Base-by-base conservation (phyloP, 257 asterid species). In the Salvia hispanica region DNA sequence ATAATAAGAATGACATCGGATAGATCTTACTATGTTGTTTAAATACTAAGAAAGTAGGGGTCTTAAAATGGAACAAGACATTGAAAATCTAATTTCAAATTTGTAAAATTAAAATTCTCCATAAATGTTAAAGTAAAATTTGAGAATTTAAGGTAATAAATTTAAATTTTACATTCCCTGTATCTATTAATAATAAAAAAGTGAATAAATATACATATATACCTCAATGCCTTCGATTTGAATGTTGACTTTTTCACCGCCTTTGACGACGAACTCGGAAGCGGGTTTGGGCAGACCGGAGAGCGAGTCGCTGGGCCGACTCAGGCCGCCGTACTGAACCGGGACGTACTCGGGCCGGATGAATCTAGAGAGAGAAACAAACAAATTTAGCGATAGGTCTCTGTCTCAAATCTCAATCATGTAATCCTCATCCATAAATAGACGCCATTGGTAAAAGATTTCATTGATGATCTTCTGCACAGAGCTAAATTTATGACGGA, bases 151-250 rank as follows among this genome's bases (percentile, higher is more conserved):
- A 18, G 21, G 21, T 18, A 25, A 25, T 25, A 25, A 25, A 25
- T 25, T 0, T 25, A 2, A 25, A 25, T 25, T 25, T 25, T 1
- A 25, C 31, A 25, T 0, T 21, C 2, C 25, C 25, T 21, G 2
- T 25, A 25, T 25, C 31, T 25, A 25, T 25, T 2, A 25, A 25
- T 25, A 25, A 25, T 25, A 25, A 25, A 25, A 25, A 2, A 25
- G 31, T 25, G 31, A 25, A 25, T 25, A 25, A 1, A 25, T 25
- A 25, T 25, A 25, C 3, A 25, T 25, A 25, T 25, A 25, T 67
- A 93, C 99, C 97, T 90, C 97, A 76, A 93, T 90, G 76, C 99
- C 99, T 72, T 90, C 99, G 42, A 93, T 93, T 72, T 87, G 95
- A 48, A 92, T 92, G 83, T 92, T 90, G 42, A 90, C 97, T 75